Conservation (phyloP, 805 yeast genomes). For the Myxozyma neotropica region DNA sequence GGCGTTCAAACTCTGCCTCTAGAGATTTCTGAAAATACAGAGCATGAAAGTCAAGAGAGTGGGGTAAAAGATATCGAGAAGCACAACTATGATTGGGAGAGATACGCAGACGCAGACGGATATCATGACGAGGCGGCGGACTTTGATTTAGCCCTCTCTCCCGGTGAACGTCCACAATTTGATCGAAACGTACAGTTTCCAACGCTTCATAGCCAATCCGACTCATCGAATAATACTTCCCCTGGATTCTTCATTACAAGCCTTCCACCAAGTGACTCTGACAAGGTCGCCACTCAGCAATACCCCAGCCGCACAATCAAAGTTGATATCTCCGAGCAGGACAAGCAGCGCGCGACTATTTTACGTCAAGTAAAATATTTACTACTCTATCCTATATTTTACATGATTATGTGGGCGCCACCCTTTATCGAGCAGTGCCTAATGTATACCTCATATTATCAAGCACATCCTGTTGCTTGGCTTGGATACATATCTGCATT, state of each 20-base stretch:
- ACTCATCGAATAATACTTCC: too few species aligned
- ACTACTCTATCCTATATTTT: constrained; percentile 82
- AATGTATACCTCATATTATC: constrained; percentile 52
- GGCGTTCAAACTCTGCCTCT: neutral
- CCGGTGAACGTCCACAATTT: too few species aligned
- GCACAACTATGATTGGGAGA: too few species aligned
- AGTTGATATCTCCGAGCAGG: constrained; percentile 29
- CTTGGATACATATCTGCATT: constrained; percentile 68
- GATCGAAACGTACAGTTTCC: too few species aligned
- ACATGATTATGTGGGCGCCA: constrained; percentile 76
- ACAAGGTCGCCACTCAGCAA: neutral
- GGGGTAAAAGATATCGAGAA: too few species aligned
- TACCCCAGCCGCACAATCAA: neutral
- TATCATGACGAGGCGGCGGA: too few species aligned
- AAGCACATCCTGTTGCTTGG: constrained; percentile 61
- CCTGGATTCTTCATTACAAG: too few species aligned
- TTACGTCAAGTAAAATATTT: constrained; percentile 77
- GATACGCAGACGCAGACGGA: too few species aligned
- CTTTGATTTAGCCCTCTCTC: too few species aligned
- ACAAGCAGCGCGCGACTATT: constrained; percentile 55
- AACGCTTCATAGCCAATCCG: too few species aligned
- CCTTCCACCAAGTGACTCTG: neutral
- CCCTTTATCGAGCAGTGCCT: constrained; percentile 72
- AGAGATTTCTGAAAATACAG: neutral
- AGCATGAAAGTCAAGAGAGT: too few species aligned